Evolutionary conservation across 2,329 filamentous ascomycete species (phyloP), one percentile per base, ranked within the genome.

Genomic region (Aspergillus sp.): DNA sequence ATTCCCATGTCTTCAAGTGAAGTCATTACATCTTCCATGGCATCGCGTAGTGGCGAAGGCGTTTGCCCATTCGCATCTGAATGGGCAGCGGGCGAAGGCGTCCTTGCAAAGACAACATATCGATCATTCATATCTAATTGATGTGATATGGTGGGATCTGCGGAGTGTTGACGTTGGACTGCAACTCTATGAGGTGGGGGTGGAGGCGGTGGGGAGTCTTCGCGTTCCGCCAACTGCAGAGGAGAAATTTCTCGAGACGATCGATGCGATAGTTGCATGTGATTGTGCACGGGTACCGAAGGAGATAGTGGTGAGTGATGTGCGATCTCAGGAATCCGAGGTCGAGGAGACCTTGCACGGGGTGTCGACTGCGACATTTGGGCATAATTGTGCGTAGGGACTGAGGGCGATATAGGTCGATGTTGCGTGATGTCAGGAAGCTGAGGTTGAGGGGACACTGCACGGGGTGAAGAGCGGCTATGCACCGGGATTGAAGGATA

Each of bases 1-100:
- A 88, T 80, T 17, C 88, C 88, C 80, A 99, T 90, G 59, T 93
- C 92, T 70, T 96, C 89, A 44, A 99, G 77, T 56, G 95, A 96
- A 64, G 95, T 91, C 86, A 98, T 97, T 4, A 99, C 93, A 73
- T 96, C 93, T 70, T 98, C 93, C 92, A 99, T 99, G 1, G 95
- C 95, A 73, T 93, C 91, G 58, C 95, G 84, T 3, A 99, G 79
- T 0, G 95, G 95, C 2, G 95, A 98, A 1, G 95, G 95, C 0
- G 95, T 99, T 72, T 90, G 79, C 1, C 86, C 86, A 45, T 82
- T 84, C 40, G 80, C 79, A 46, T 82, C 85, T 2, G 91, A 92
- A 4, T 86, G 73, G 11, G 74, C 72, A 13, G 68, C 71, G 9
- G 81, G 79, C 8, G 83, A 84, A 6, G 80, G 78, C 9, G 77